These are phyloP conservation scores for Syncephalastrum racemosum DNA, from an alignment of 371 early-diverging fungal genomes.

Conservation along the genomic window DNA sequence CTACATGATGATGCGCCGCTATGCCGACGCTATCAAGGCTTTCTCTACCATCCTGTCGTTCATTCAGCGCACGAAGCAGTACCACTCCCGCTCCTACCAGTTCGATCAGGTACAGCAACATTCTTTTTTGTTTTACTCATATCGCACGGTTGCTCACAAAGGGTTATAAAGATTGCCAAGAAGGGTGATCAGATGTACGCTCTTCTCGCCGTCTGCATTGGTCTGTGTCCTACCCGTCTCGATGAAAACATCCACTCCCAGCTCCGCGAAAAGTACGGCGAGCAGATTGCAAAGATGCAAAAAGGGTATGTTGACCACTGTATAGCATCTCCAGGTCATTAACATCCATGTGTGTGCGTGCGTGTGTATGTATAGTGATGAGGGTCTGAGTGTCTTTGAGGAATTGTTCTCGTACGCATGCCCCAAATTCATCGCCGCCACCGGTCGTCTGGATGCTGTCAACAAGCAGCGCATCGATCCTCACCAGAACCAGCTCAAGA, in stretches of 20 bases:
- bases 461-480: conserved; percentile 51
- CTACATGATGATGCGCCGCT: conserved; percentile 97
- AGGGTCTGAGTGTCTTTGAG: conserved; percentile 75
- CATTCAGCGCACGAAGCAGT: conserved; percentile 90
- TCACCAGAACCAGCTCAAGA: conserved; percentile 75
- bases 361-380: conserved; percentile 66
- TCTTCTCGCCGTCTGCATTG: conserved; percentile 85
- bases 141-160: not conserved
- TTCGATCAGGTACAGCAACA: conserved; percentile 77
- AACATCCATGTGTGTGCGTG: too few relatives aligned
- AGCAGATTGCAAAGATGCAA: conserved; percentile 87
- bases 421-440: conserved; percentile 93
- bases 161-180: conserved; percentile 64
- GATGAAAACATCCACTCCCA: conserved; percentile 90
- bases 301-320: conserved; percentile 53
- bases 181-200: conserved; percentile 95
- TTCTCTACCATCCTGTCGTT: conserved; percentile 90
- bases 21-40: conserved; percentile 92
- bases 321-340: not conserved
- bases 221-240: conserved; percentile 89
- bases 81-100: conserved; percentile 90
- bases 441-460: conserved; percentile 65
- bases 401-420: conserved; percentile 91
- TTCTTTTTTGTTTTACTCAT: not conserved
- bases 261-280: conserved; percentile 91